phyloP scores from a whole-genome alignment of 441 rosid species.

The Rhodomyrtus psidioides region DNA sequence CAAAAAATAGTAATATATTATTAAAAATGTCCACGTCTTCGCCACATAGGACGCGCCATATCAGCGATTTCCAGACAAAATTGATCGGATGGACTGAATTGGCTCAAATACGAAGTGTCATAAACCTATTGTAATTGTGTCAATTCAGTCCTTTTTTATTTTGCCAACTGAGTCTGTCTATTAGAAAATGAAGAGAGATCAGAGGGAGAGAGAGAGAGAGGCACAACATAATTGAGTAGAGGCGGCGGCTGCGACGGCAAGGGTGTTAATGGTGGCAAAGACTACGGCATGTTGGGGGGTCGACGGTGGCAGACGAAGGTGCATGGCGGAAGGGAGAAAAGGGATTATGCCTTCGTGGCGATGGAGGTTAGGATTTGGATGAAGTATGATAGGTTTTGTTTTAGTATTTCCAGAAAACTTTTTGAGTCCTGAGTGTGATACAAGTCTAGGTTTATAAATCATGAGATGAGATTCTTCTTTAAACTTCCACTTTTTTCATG shows the following conservation, averaged over 20 bases:
- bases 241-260: not conserved
- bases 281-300: not conserved
- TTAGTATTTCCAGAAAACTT: not conserved
- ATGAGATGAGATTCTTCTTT: not conserved
- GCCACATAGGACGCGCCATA: too few species aligned
- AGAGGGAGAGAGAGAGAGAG: not conserved
- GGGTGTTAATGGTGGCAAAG: not conserved
- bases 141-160: too few species aligned
- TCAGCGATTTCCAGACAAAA: too few species aligned
- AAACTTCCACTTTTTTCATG: not conserved
- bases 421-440: not conserved
- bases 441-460: not conserved
- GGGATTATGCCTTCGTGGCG: not conserved
- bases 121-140: too few species aligned
- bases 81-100: too few species aligned
- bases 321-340: not conserved
- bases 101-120: too few species aligned
- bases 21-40: too few species aligned
- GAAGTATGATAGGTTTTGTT: not conserved
- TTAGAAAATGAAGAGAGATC: not conserved
- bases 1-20: too few species aligned
- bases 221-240: not conserved
- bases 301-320: not conserved
- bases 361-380: not conserved
- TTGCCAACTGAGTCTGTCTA: too few species aligned